Percentiles rank a stretch among this genome's conserved stretches.
Evolutionary conservation across 2,329 filamentous ascomycete species (phyloP).

Genomic region (Pseudohalonectria lignicola): DNA sequence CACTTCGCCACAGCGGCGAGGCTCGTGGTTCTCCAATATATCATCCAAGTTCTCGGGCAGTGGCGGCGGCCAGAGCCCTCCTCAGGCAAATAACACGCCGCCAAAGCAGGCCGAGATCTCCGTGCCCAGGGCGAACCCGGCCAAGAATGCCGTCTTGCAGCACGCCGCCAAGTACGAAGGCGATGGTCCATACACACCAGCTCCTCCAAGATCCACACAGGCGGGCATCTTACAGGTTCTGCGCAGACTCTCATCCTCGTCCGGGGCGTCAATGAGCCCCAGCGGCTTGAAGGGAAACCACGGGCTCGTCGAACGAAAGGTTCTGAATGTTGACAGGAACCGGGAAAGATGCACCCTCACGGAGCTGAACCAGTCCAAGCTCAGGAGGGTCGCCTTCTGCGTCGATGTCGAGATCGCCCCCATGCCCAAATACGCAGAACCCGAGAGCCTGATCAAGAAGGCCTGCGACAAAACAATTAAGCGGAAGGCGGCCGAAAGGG

Average conservation of each 20-base stretch:
- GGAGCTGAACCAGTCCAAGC: conserved; percentile 69
- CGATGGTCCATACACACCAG: conserved; percentile 59
- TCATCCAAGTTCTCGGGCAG: conserved; percentile 65
- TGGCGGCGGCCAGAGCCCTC: conserved; percentile 34
- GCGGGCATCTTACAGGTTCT: conserved; percentile 74
- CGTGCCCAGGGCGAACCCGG: conserved; percentile 35
- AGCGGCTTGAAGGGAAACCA: conserved; percentile 38
- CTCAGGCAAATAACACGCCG: conserved; percentile 19
- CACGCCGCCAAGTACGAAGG: conserved; percentile 45
- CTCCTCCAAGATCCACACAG: conserved; percentile 56
- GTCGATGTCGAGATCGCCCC: conserved; percentile 96
- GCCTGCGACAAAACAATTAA: conserved; percentile 45
- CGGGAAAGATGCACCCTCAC: conserved; percentile 69
- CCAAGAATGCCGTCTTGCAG: conserved; percentile 48
- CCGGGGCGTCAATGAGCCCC: conserved; percentile 22
- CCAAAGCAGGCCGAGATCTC: conserved; percentile 30
- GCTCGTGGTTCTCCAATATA: conserved; percentile 88
- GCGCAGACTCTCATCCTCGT: conserved; percentile 65
- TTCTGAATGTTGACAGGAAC: conserved; percentile 76
- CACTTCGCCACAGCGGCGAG: conserved; percentile 41
- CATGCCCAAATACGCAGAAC: conserved; percentile 65
- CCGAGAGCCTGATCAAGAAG: conserved; percentile 28
- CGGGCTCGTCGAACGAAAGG: conserved; percentile 64
- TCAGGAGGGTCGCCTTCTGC: conserved; percentile 85
- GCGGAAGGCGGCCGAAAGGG: conserved; percentile 54